A percentile compares a stretch with the other conserved stretches of the same genome.
These are phyloP conservation scores for Aspergillus nomiae DNA, from an alignment of 2,329 filamentous ascomycete species.

Conservation along the genomic window DNA sequence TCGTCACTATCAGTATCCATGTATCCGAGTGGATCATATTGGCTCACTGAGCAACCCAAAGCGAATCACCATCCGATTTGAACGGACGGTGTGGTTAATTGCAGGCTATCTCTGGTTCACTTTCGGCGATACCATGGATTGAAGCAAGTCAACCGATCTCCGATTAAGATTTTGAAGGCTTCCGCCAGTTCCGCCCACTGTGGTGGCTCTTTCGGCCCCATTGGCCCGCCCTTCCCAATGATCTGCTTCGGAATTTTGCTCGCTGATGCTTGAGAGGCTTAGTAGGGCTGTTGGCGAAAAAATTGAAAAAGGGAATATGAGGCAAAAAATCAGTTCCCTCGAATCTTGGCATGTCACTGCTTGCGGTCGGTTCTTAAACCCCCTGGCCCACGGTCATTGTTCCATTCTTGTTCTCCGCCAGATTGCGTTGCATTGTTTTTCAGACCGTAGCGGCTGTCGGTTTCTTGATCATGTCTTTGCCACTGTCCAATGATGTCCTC, in stretches of 20 bases:
- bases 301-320: not conserved
- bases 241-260: conserved; percentile 10
- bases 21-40: not conserved
- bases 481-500: conserved; percentile 32
- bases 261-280: not conserved
- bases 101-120: not conserved
- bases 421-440: conserved; percentile 7
- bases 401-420: not conserved
- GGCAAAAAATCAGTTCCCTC: conserved; percentile 4
- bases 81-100: not conserved
- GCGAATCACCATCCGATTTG: not conserved
- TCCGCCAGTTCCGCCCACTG: conserved; percentile 15
- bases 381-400: not conserved
- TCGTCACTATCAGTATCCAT: not conserved
- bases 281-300: conserved; percentile 8
- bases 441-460: not conserved
- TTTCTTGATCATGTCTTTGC: conserved; percentile 23
- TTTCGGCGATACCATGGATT: conserved; percentile 3
- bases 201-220: conserved; percentile 6
- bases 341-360: not conserved
- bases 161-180: conserved; percentile 15
- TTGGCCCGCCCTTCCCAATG: conserved; percentile 9
- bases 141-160: conserved; percentile 14
- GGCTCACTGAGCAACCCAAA: not conserved
- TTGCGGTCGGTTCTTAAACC: conserved; percentile 7